phyloP scores from a whole-genome alignment of 2,329 filamentous ascomycete genomes.

The Hymenoscyphus scutula region DNA sequence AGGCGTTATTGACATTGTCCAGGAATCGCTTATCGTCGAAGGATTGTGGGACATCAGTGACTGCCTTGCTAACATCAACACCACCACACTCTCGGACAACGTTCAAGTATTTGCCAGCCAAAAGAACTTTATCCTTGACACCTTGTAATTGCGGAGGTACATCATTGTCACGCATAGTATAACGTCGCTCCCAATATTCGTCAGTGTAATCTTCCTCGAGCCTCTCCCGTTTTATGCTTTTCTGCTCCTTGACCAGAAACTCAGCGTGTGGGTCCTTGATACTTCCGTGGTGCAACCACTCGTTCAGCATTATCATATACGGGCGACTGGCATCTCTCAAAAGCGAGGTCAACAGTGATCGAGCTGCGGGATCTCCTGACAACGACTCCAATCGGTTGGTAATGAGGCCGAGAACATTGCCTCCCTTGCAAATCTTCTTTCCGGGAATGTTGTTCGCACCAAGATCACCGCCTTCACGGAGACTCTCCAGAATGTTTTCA shows the following conservation, averaged over 20 bases:
- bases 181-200: slow-evolving; percentile 98
- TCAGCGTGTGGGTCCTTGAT: slow-evolving; percentile 93
- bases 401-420: slow-evolving; percentile 84
- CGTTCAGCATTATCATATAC: slow-evolving; percentile 98
- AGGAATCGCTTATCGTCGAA: slow-evolving; percentile 91
- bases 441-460: slow-evolving; percentile 73
- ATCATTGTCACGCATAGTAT: slow-evolving; percentile 88
- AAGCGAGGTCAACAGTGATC: slow-evolving; percentile 75
- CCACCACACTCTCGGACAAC: slow-evolving; percentile 96
- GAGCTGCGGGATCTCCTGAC: slow-evolving; percentile 88
- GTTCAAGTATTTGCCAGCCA: slow-evolving; percentile 97
- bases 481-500: slow-evolving; percentile 87
- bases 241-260: slow-evolving; percentile 93
- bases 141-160: slow-evolving; percentile 88
- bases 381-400: slow-evolving; percentile 82
- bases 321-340: slow-evolving; percentile 85
- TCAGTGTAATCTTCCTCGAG: slow-evolving; percentile 97
- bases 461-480: slow-evolving; percentile 83
- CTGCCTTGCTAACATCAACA: slow-evolving; percentile 86
- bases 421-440: slow-evolving; percentile 96
- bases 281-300: slow-evolving; percentile 94
- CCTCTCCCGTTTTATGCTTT: slow-evolving; percentile 86
- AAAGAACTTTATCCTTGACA: slow-evolving; percentile 89
- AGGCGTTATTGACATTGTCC: slow-evolving; percentile 93
- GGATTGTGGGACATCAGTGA: slow-evolving; percentile 82